Base-by-base conservation (phyloP, 2,329 filamentous ascomycete genomes). In the Exophiala sp. region DNA sequence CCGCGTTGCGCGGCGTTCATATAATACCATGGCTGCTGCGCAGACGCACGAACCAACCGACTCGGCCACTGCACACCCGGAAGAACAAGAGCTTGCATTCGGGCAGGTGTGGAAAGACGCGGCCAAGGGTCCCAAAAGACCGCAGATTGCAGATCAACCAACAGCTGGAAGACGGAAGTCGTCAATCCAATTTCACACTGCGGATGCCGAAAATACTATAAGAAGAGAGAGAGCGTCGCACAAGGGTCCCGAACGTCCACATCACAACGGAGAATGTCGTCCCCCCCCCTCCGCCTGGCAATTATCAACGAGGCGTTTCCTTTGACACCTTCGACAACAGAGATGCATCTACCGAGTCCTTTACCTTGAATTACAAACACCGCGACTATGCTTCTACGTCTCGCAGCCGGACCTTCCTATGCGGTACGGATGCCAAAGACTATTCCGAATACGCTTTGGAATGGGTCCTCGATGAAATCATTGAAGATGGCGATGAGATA, bases 381-480 rank as follows among this genome's bases (percentile, higher is more conserved):
- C 85, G 85, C 59, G 88, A 90, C 58, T 95, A 93, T 68, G 82
- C 87, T 60, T 83, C 83, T 57, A 83, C 82, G 35, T 83, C 88
- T 53, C 79, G 87, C 52, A 93, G 87, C 46, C 82, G 90, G 46
- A 94, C 88, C 7, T 95, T 95, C 62, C 82, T 96, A 65, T 91
- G 90, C 57, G 90, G 90, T 16, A 86, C 90, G 14, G 90, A 95
- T 68, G 86, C 91, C 62, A 89, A 95, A 61, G 80, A 88, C 51
- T 95, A 95, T 68, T 95, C 88, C 5, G 87, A 95, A 56, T 93
- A 91, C 68, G 90, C 90, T 13, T 74, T 96, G 14, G 87, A 94
- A 67, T 96, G 89, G 89, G 76, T 95, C 43, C 80, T 96, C 32
- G 88, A 94, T 62, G 88, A 95, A 69, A 76, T 95, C 48, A 88